Evolutionary conservation across 2,329 filamentous ascomycete genomes (phyloP).

Genomic region (Cylindrodendrum hubeiense): DNA sequence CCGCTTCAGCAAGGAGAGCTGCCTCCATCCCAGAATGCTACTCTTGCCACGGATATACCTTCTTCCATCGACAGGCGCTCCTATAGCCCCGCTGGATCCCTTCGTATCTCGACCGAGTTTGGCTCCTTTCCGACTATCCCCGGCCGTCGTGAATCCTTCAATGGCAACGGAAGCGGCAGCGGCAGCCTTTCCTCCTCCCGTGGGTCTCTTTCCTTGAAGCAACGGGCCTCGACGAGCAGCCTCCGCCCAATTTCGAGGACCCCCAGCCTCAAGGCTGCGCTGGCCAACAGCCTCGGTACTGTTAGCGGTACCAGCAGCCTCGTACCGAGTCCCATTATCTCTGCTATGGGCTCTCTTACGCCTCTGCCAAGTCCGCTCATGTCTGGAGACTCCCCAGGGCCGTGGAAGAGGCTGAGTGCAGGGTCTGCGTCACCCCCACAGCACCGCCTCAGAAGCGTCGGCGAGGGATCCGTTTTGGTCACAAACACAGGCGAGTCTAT

Average conservation of each 20-base stretch:
- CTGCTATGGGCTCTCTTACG: slow-evolving; percentile 82
- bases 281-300: slow-evolving; percentile 62
- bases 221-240: slow-evolving; percentile 46
- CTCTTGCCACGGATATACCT: slow-evolving; percentile 26
- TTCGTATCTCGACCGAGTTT: slow-evolving; percentile 56
- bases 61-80: slow-evolving; percentile 30
- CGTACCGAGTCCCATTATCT: slow-evolving; percentile 79
- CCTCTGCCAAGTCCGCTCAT: slow-evolving; percentile 83
- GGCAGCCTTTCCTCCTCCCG: slow-evolving; percentile 47
- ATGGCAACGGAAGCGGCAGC: slow-evolving; percentile 46
- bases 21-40: slow-evolving; percentile 28
- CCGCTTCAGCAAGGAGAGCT: slow-evolving; percentile 38
- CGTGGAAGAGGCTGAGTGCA: slow-evolving; percentile 69
- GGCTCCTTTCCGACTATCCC: slow-evolving; percentile 37
- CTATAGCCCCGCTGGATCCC: slow-evolving; percentile 40
- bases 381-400: slow-evolving; percentile 73
- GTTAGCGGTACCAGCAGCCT: slow-evolving; percentile 72
- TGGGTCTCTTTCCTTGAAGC: slow-evolving; percentile 43
- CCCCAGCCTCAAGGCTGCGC: slow-evolving; percentile 70
- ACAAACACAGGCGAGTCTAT: slow-evolving; percentile 65
- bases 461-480: slow-evolving; percentile 58
- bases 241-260: slow-evolving; percentile 68
- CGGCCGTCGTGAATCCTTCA: slow-evolving; percentile 50
- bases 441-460: slow-evolving; percentile 43
- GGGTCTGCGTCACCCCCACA: slow-evolving; percentile 59